Evolutionary conservation across 257 asterid genomes (phyloP).

Genomic region (Gentiana macrophylla): DNA sequence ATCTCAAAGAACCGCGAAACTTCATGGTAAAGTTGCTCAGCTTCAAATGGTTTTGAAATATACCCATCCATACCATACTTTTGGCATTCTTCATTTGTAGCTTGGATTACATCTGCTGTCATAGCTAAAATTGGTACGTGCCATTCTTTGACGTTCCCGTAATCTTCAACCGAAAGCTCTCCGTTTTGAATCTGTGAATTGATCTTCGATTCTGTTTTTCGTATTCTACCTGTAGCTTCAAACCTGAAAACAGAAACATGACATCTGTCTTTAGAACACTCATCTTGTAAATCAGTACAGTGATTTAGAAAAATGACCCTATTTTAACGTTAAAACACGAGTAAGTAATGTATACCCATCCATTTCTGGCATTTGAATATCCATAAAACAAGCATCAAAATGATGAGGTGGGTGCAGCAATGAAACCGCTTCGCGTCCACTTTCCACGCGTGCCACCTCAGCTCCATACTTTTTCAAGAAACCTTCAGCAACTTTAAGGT

Average conservation of each 20-base stretch:
- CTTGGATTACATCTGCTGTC: slow-evolving; percentile 96
- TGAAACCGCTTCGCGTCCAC: slow-evolving; percentile 61
- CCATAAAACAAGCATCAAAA: slow-evolving; percentile 97
- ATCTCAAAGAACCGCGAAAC: slow-evolving; percentile 60
- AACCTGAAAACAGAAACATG: slow-evolving; percentile 36
- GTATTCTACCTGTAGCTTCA: slow-evolving; percentile 64
- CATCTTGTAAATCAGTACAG: background rate
- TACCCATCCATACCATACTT: slow-evolving; percentile 77
- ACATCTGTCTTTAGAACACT: background rate
- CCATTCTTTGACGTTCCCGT: slow-evolving; percentile 41
- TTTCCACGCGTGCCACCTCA: slow-evolving; percentile 68
- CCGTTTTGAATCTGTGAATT: slow-evolving; percentile 37
- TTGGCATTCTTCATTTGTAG: slow-evolving; percentile 62
- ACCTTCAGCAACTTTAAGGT: slow-evolving; percentile 83
- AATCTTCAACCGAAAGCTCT: slow-evolving; percentile 30
- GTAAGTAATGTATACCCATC: slow-evolving; percentile 56
- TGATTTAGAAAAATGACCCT: background rate
- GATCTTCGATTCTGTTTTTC: slow-evolving; percentile 38
- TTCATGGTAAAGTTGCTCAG: slow-evolving; percentile 87
- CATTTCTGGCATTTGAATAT: slow-evolving; percentile 98
- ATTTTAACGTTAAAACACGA: background rate
- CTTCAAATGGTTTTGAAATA: slow-evolving; percentile 91
- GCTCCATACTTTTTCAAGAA: slow-evolving; percentile 88
- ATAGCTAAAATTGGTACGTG: slow-evolving; percentile 88
- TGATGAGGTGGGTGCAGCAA: slow-evolving; percentile 78